phyloP scores from a whole-genome alignment of 495 filamentous ascomycete species.

The Polyplosphaeria fusca region DNA sequence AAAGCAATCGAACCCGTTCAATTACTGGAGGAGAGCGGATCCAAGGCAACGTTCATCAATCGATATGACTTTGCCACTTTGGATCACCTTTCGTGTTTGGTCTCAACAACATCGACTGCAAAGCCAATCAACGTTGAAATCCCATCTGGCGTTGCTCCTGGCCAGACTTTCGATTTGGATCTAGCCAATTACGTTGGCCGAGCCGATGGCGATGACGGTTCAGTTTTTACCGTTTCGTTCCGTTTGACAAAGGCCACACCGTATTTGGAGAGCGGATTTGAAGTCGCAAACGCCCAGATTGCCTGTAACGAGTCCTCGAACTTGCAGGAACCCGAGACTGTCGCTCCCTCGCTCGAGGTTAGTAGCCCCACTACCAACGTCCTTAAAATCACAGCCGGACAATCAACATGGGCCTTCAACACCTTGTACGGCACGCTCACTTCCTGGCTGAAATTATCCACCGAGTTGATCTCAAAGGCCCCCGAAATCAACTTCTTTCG shows the following conservation, averaged over 20 bases:
- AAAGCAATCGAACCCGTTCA: conserved; percentile 59
- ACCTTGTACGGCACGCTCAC: conserved; percentile 11
- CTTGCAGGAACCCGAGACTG: neutral
- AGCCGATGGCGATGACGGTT: conserved; percentile 5
- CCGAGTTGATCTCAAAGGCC: conserved; percentile 13
- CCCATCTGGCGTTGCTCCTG: conserved; percentile 1
- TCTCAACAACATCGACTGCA: conserved; percentile 20
- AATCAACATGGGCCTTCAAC: conserved; percentile 8
- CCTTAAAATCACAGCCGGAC: neutral
- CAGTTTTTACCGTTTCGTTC: conserved; percentile 20
- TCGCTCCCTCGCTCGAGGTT: neutral
- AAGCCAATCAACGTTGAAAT: neutral
- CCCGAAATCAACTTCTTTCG: conserved; percentile 45
- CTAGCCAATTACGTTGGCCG: neutral
- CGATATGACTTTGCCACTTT: conserved; percentile 53
- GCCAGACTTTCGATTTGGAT: conserved; percentile 3
- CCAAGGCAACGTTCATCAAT: conserved; percentile 45
- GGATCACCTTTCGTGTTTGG: conserved; percentile 44
- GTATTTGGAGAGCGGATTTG: conserved; percentile 2
- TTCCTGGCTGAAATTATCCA: conserved; percentile 1
- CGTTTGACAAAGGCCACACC: neutral
- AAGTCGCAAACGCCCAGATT: conserved; percentile 28
- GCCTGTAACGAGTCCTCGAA: neutral
- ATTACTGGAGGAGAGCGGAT: neutral
- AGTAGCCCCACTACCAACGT: neutral